Evolutionary conservation across 331 rosid species (phyloP).

Genomic region (Pyrus hybrid): DNA sequence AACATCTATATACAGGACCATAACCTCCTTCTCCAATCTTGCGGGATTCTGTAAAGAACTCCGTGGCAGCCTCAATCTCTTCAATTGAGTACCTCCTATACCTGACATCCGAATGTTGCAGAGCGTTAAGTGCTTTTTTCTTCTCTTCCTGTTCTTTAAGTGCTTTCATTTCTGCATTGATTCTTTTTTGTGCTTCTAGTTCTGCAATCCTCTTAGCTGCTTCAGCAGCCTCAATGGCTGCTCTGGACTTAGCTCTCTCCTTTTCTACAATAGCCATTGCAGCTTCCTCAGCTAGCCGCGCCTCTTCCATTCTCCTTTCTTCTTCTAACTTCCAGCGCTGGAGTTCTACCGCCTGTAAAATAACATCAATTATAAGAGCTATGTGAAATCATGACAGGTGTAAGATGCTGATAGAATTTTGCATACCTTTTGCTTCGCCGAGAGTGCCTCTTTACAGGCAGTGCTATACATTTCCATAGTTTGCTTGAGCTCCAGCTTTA

Average conservation of each 20-base stretch:
- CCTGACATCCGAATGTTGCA: conserved; percentile 43
- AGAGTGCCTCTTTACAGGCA: conserved; percentile 95
- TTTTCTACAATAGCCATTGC: conserved; percentile 66
- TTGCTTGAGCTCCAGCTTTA: conserved; percentile 88
- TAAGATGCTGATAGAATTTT: background rate
- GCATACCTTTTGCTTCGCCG: conserved; percentile 73
- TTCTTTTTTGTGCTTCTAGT: conserved; percentile 77
- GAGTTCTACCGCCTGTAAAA: conserved; percentile 68
- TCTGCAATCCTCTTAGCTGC: conserved; percentile 82
- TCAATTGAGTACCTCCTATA: conserved; percentile 77
- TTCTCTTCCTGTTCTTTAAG: conserved; percentile 71
- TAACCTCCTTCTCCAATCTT: conserved; percentile 98
- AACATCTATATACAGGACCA: conserved; percentile 79
- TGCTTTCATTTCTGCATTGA: conserved; percentile 68
- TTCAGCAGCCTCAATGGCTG: conserved; percentile 89
- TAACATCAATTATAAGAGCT: conserved; percentile 12
- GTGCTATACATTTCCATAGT: conserved; percentile 97
- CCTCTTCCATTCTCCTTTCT: conserved; percentile 73
- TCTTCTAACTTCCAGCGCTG: conserved; percentile 89
- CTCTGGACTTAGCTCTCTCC: conserved; percentile 84
- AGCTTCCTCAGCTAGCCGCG: conserved; percentile 69
- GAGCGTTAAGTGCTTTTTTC: conserved; percentile 48
- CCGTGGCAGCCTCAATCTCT: conserved; percentile 84
- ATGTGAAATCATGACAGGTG: background rate
- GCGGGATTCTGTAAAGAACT: conserved; percentile 45